Conservation (phyloP, 2,329 filamentous ascomycete species). For the Xylaria sp. region DNA sequence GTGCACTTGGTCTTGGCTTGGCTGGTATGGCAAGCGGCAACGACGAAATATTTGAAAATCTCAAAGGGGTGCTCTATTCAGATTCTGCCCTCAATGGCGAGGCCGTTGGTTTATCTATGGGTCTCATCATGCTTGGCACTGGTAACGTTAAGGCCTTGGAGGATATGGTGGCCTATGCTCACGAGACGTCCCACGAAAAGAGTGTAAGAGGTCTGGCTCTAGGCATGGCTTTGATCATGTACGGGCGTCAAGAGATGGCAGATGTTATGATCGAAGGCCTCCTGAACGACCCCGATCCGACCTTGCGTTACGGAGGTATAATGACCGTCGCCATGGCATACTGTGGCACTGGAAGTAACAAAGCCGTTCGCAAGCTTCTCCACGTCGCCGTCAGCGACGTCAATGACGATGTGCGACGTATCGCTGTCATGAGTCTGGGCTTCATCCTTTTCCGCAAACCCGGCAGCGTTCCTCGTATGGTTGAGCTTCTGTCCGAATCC, state of each 20-base stretch:
- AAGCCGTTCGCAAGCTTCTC: conserved; percentile 93
- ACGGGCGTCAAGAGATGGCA: conserved; percentile 90
- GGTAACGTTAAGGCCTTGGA: conserved; percentile 93
- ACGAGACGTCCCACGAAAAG: conserved; percentile 99
- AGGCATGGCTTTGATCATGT: conserved; percentile 99
- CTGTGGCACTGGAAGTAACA: conserved; percentile 97
- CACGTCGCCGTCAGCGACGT: conserved; percentile 98
- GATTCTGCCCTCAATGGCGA: conserved; percentile 98
- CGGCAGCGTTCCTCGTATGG: conserved; percentile 96
- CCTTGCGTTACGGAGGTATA: conserved; percentile 94
- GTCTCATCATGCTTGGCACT: conserved; percentile 98
- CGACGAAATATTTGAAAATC: conserved; percentile 88
- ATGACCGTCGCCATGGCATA: conserved; percentile 99
- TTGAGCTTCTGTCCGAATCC: conserved; percentile 95
- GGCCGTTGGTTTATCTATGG: conserved; percentile 95
- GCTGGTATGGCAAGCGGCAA: conserved; percentile 97
- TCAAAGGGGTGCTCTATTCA: conserved; percentile 87
- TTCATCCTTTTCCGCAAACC: conserved; percentile 99
- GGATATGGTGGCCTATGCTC: conserved; percentile 97
- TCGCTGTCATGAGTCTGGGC: conserved; percentile 96
- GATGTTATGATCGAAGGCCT: conserved; percentile 95
- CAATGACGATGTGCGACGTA: conserved; percentile 94
- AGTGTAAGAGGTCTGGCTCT: conserved; percentile 95
- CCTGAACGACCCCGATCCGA: conserved; percentile 91
- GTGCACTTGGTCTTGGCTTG: conserved; percentile 92